Evolutionary conservation across 202 grass and related monocot genomes (phyloP).

Genomic region (Elaeis oleifera): DNA sequence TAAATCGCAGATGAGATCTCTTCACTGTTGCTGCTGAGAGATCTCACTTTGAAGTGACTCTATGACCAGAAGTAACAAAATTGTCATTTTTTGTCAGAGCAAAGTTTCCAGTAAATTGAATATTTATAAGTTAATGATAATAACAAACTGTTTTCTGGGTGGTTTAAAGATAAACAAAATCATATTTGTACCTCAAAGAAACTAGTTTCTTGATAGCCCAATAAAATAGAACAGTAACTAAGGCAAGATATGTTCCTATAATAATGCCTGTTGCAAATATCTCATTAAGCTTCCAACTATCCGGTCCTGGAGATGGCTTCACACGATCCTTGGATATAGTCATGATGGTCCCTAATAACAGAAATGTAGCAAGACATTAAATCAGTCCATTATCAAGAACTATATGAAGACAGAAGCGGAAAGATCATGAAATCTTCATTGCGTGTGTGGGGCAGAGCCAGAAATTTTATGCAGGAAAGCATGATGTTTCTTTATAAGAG

Average conservation of each 20-base stretch:
- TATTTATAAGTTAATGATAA: not conserved
- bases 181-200: slow-evolving; percentile 60
- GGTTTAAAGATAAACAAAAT: not conserved
- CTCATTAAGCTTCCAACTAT: slow-evolving; percentile 69
- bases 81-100: slow-evolving; percentile 4
- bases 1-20: slow-evolving; percentile 72
- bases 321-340: slow-evolving; percentile 76
- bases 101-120: not conserved
- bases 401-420: no score
- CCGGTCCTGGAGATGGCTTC: slow-evolving; percentile 46
- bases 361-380: not conserved
- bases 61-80: slow-evolving; percentile 24
- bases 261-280: slow-evolving; percentile 61
- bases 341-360: slow-evolving; percentile 68
- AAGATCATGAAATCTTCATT: no score
- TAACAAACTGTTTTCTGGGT: not conserved
- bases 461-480: no score
- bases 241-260: slow-evolving; percentile 71
- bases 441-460: no score
- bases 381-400: no score
- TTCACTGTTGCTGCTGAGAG: slow-evolving; percentile 35
- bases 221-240: slow-evolving; percentile 68
- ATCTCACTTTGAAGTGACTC: slow-evolving; percentile 53
- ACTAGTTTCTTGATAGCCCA: slow-evolving; percentile 47
- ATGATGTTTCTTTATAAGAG: no score